Evolutionary conservation across 1,284 basidiomycete species (phyloP), one percentile per base, ranked within the genome.

Genomic region (Caloboletus firmus): DNA sequence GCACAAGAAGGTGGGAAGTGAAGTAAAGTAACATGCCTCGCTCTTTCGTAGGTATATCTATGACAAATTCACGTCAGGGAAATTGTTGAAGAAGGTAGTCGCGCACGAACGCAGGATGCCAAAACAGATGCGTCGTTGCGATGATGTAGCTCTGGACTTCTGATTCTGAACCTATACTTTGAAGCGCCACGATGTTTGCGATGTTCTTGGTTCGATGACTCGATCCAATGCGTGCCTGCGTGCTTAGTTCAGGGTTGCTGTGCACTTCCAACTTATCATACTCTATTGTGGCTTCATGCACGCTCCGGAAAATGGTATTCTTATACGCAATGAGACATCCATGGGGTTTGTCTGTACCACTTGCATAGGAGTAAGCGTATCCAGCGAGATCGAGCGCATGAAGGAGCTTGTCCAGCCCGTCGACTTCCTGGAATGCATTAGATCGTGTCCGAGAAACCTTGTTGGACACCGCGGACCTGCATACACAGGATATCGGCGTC

Each of bases 51-150:
- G 0, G 83, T 81, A 66, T 90, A 93, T 56, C 91, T 91, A 55
- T 37, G 13, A 32, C 2, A 47, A 36, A 49, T 28, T n/a, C n/a
- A 39, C 18, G 28, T 57, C 36, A 63, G 47, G 5, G 5, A 30
- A 26, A 26, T 8, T 48, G 28, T 39, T 12, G 20, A 42, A 56
- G 48, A 56, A 42, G 36, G 32, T 37, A 10, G 18, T 37, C 17
- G 31, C 52, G 18, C 22, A 74, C 79, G 60, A 68, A 91, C 87
- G 80, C 84, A 8, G 95, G 94, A 71, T 97, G 94, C 95, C 95
- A 98, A 72, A 98, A 98, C 7, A 89, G 78, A 75, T 89, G 93
- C 0, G 92, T 93, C 0, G 94, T 96, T 2, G 84, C 92, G 6
- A 94, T 74, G 42, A 95, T 74, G 37, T 91, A 67, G 17, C 89